These are phyloP conservation scores for Thermomucor indicae-seudaticae DNA, from an alignment of 371 early-diverging fungal species.

Conservation along the genomic window DNA sequence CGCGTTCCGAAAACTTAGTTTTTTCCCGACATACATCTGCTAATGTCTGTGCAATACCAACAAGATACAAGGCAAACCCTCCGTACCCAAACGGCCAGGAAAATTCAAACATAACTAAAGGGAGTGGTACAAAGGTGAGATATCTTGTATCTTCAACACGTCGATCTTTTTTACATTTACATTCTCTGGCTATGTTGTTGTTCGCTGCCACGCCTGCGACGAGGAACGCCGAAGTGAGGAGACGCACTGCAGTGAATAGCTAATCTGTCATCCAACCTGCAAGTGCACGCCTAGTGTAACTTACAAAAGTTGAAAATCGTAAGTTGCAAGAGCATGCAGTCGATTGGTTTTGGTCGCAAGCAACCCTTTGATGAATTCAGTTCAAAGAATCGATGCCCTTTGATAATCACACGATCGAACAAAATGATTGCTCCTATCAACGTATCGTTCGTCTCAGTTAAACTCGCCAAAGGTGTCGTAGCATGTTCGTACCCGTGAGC, in stretches of 20 bases:
- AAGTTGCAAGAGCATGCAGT: conserved; percentile 15
- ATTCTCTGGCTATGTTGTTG: conserved; percentile 14
- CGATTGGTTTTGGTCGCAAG: conserved; percentile 20
- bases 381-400: conserved; percentile 14
- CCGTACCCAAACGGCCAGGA: conserved; percentile 27
- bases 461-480: too few species aligned
- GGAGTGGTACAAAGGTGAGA: not conserved
- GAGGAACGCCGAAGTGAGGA: conserved; percentile 12
- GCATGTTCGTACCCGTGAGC: conserved; percentile 18
- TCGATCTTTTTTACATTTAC: conserved; percentile 6
- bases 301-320: conserved; percentile 18
- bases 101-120: conserved; percentile 15
- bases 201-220: conserved; percentile 9
- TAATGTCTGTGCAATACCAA: conserved; percentile 27
- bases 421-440: too few species aligned
- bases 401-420: conserved; percentile 10
- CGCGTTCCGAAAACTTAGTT: not conserved
- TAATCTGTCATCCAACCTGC: too few species aligned
- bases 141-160: not conserved
- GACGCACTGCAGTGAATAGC: conserved; percentile 10
- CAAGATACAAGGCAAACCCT: conserved; percentile 19
- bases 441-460: too few species aligned
- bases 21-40: conserved; percentile 18
- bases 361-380: conserved; percentile 2
- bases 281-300: too few species aligned